Evolutionary conservation across 1,284 basidiomycete species (phyloP).

Genomic region (Ceratobasidium sp.): DNA sequence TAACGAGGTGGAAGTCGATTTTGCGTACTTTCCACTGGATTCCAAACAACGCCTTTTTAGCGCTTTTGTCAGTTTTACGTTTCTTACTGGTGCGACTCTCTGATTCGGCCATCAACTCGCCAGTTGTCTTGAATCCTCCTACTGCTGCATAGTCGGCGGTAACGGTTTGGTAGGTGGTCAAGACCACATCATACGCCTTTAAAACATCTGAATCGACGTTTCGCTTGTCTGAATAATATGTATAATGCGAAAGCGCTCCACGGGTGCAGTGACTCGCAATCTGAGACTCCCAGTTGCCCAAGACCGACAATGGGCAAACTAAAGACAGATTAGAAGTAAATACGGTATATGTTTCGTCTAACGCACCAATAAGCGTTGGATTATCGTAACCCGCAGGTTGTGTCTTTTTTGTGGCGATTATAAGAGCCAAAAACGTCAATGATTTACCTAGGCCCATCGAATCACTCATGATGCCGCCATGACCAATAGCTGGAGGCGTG

Average conservation of each 20-base stretch:
- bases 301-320: constrained; percentile 87
- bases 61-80: constrained; percentile 47
- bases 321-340: constrained; percentile 31
- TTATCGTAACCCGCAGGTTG: constrained; percentile 63
- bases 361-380: constrained; percentile 76
- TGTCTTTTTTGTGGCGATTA: constrained; percentile 76
- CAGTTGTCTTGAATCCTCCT: constrained; percentile 31
- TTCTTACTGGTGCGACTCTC: constrained; percentile 46
- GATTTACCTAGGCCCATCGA: constrained; percentile 91
- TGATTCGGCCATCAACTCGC: constrained; percentile 36
- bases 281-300: constrained; percentile 93
- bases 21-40: constrained; percentile 77
- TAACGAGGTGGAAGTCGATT: neutral
- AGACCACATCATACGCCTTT: constrained; percentile 77
- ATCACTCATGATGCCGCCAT: constrained; percentile 86
- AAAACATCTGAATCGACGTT: constrained; percentile 69
- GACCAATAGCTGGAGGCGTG: constrained; percentile 69
- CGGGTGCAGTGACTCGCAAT: constrained; percentile 75
- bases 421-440: constrained; percentile 77
- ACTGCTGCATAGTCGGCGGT: constrained; percentile 43
- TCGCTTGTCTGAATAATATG: constrained; percentile 73
- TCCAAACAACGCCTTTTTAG: constrained; percentile 61
- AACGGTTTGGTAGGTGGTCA: constrained; percentile 85
- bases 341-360: neutral
- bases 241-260: constrained; percentile 62